Evolutionary conservation across 164 flowering plant species (phyloP).

Genomic region (Stephania cephalantha): DNA sequence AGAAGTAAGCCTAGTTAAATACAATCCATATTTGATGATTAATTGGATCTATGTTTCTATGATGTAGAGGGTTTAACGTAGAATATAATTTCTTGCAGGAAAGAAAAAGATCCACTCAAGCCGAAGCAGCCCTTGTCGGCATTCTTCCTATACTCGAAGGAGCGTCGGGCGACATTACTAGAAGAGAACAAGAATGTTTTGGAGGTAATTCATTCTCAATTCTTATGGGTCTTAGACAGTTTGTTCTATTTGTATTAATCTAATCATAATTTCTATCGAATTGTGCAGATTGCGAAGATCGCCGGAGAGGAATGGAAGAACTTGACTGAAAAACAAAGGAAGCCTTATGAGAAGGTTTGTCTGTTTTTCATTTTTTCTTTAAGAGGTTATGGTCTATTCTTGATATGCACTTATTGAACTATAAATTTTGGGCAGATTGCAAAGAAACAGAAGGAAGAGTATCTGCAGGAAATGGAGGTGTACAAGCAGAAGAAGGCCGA

Average conservation of each 20-base stretch:
- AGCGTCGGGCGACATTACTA: conserved; percentile 48
- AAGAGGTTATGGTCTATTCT: neutral
- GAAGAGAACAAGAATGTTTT: conserved; percentile 50
- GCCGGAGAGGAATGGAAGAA: conserved; percentile 90
- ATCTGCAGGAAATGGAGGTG: conserved; percentile 59
- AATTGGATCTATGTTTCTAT: neutral
- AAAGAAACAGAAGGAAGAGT: conserved; percentile 67
- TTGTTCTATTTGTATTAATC: neutral
- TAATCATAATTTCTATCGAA: neutral
- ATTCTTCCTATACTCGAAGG: conserved; percentile 62
- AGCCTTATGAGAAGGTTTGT: conserved; percentile 70
- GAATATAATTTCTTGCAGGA: conserved; percentile 33
- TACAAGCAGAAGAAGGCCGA: conserved; percentile 73
- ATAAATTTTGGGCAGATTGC: conserved; percentile 43
- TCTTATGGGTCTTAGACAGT: neutral
- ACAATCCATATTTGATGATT: neutral
- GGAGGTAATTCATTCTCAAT: conserved; percentile 40
- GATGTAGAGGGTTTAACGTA: no score
- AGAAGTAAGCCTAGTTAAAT: conserved; percentile 27
- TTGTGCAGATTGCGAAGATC: conserved; percentile 50
- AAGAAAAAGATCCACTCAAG: conserved; percentile 71
- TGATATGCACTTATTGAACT: neutral
- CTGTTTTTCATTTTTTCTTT: neutral
- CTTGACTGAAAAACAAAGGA: conserved; percentile 50
- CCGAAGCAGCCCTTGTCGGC: conserved; percentile 83